Conservation (phyloP, 2,329 filamentous ascomycete species). For the Pseudocercospora vitis region DNA sequence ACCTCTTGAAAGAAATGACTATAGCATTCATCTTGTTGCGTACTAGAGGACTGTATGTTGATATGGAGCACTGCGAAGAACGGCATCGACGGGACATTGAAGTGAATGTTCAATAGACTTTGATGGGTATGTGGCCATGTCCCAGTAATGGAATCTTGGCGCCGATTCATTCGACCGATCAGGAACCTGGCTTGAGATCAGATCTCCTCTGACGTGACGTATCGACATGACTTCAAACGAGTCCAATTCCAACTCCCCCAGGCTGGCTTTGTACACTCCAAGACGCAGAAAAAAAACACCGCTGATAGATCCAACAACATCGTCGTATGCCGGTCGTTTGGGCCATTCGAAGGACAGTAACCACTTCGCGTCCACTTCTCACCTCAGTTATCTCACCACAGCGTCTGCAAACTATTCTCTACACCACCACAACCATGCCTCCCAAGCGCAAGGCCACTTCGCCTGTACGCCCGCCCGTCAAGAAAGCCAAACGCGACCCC, state of each 20-base stretch:
- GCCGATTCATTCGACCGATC: neutral
- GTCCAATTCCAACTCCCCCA: neutral
- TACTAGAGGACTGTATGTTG: neutral
- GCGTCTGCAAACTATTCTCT: neutral
- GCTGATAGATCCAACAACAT: too few relatives aligned
- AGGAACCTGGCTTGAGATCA: neutral
- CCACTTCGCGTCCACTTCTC: too few relatives aligned
- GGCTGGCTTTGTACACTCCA: too few relatives aligned
- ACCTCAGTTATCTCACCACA: too few relatives aligned
- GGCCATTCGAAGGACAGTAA: too few relatives aligned
- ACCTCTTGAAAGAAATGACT: too few relatives aligned
- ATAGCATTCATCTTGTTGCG: neutral
- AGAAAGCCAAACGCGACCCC: slow-evolving; percentile 24
- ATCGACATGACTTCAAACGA: neutral
- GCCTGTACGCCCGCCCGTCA: slow-evolving; percentile 31
- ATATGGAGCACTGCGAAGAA: neutral
- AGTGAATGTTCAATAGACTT: neutral
- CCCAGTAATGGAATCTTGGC: neutral
- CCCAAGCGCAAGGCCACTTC: slow-evolving; percentile 36
- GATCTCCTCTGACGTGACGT: neutral
- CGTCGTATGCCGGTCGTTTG: too few relatives aligned
- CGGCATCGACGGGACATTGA: neutral
- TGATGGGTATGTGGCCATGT: neutral
- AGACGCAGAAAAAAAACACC: too few relatives aligned
- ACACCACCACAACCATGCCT: slow-evolving; percentile 23